These are phyloP conservation scores for Quercus berberidifolia DNA, from an alignment of 306 rosid species.

Conservation along the genomic window DNA sequence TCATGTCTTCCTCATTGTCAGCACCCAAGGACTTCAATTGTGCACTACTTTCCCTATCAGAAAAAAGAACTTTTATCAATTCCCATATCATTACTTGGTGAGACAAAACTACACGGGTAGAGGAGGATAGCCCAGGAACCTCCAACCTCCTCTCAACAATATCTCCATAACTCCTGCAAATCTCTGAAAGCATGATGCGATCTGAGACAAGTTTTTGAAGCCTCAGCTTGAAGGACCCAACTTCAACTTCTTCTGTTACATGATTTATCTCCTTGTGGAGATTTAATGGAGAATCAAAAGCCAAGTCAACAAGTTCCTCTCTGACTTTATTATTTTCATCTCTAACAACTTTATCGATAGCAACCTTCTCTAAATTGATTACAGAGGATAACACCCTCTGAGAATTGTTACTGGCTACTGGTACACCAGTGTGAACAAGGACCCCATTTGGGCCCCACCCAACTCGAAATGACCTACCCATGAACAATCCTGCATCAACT, in stretches of 20 bases:
- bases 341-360: conserved; percentile 79
- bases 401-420: conserved; percentile 48
- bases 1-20: conserved; percentile 90
- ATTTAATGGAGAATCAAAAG: conserved; percentile 68
- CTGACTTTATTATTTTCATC: conserved; percentile 74
- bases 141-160: conserved; percentile 72
- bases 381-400: conserved; percentile 63
- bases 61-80: conserved; percentile 86
- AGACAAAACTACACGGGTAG: conserved; percentile 54
- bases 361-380: conserved; percentile 81
- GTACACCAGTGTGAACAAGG: conserved; percentile 81
- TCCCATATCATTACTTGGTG: conserved; percentile 97
- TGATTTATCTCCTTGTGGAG: conserved; percentile 72
- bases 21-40: conserved; percentile 51
- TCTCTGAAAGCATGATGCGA: conserved; percentile 61
- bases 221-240: conserved; percentile 67
- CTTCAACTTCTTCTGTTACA: conserved; percentile 51
- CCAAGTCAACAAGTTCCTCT: conserved; percentile 64
- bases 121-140: conserved; percentile 68
- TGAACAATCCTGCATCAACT: conserved; percentile 94
- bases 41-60: conserved; percentile 54
- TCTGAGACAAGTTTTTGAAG: conserved; percentile 68
- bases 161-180: conserved; percentile 75
- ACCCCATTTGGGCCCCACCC: conserved; percentile 99
- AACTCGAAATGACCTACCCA: conserved; percentile 95